phyloP scores from a whole-genome alignment of 371 early-diverging fungal genomes.

The Syncephalastrum sp. region DNA sequence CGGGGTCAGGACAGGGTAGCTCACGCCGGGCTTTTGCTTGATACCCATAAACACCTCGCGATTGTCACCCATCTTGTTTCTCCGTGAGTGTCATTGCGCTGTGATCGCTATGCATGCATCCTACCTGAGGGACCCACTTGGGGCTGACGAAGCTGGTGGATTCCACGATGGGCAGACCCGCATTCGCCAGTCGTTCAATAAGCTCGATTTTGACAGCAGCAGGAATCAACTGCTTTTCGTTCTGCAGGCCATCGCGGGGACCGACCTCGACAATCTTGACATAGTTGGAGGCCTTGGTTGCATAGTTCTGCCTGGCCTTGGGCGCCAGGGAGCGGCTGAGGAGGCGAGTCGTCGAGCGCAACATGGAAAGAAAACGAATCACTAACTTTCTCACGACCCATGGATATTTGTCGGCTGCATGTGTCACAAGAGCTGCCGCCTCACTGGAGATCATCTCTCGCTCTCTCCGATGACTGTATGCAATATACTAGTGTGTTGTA shows the following conservation, averaged over 20 bases:
- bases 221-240: conserved; percentile 86
- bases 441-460: too few relatives aligned
- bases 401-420: too few relatives aligned
- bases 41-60: conserved; percentile 74
- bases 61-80: conserved; percentile 78
- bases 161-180: conserved; percentile 89
- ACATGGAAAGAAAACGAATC: too few relatives aligned
- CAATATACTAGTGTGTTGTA: too few relatives aligned
- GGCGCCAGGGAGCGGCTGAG: too few relatives aligned
- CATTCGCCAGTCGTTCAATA: conserved; percentile 78
- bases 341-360: too few relatives aligned
- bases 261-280: conserved; percentile 92
- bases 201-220: conserved; percentile 80
- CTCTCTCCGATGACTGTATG: too few relatives aligned
- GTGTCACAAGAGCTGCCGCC: too few relatives aligned
- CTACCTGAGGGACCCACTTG: conserved; percentile 96
- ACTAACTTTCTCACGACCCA: too few relatives aligned
- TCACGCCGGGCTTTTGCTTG: conserved; percentile 56
- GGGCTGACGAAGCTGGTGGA: conserved; percentile 96
- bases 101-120: background rate
- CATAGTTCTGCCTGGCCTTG: background rate
- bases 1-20: conserved; percentile 91
- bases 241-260: conserved; percentile 97
- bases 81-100: background rate
- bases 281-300: conserved; percentile 20